phyloP scores from a whole-genome alignment of 352 stramenopile genomes.

The Phytopythium vexans region DNA sequence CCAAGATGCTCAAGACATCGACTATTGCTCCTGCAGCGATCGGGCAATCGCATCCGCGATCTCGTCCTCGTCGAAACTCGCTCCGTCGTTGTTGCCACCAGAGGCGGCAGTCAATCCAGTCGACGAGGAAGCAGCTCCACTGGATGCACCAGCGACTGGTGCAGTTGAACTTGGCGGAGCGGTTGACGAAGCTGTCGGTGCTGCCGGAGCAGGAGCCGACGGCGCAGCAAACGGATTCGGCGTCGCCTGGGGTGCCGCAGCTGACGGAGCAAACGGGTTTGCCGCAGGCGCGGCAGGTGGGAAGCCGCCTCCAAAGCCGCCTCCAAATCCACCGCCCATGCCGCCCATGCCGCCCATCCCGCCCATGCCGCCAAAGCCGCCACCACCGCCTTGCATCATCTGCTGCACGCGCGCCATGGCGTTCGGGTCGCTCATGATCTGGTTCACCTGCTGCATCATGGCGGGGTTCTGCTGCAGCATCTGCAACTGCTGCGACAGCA shows the following conservation, averaged over 20 bases:
- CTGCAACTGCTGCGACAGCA: conserved; percentile 66
- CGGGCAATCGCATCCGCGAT: conserved; percentile 76
- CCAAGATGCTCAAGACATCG: too few relatives aligned
- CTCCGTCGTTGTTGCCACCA: conserved; percentile 9
- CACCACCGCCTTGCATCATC: conserved; percentile 42
- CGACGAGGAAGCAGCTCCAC: conserved; percentile 3
- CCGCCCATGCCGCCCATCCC: conserved; percentile 18
- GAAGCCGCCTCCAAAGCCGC: conserved; percentile 19
- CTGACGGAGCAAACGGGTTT: conserved; percentile 15
- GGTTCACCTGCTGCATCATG: conserved; percentile 79
- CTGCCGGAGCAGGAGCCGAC: conserved; percentile 7
- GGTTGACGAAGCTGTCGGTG: conserved; percentile 2
- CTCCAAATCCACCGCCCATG: conserved; percentile 16
- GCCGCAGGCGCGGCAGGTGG: background rate
- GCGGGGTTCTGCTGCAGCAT: conserved; percentile 70
- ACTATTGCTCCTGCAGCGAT: conserved; percentile 70
- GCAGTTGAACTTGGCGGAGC: background rate
- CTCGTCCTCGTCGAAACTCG: conserved; percentile 67
- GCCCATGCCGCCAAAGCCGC: conserved; percentile 10
- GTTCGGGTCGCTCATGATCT: conserved; percentile 79
- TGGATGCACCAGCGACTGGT: background rate
- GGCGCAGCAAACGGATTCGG: conserved; percentile 6
- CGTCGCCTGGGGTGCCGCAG: background rate
- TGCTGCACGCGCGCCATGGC: conserved; percentile 72
- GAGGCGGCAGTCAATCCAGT: conserved; percentile 5